A percentile compares a stretch with the other conserved stretches of the same genome.
Conservation (phyloP, 148 eudicot genomes). For the Chenopodium quinoa region DNA sequence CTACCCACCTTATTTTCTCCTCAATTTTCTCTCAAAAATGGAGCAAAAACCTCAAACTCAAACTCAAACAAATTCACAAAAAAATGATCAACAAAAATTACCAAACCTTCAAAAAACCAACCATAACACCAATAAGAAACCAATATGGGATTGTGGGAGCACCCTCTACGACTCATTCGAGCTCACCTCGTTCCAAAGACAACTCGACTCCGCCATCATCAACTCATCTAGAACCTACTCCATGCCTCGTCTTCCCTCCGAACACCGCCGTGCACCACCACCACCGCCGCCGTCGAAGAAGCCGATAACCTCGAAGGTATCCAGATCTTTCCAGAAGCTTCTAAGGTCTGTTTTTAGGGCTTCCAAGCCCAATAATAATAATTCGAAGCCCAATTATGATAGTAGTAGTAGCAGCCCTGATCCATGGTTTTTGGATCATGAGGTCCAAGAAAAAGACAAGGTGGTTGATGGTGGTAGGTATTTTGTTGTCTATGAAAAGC, state of each 20-base stretch:
- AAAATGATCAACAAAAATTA: slow-evolving; percentile 1
- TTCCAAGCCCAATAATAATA: not conserved
- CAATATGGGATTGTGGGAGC: slow-evolving; percentile 79
- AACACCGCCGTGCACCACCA: slow-evolving; percentile 19
- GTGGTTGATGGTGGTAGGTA: slow-evolving; percentile 24
- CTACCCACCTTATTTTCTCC: not conserved
- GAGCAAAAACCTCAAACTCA: slow-evolving; percentile 15
- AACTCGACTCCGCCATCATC: slow-evolving; percentile 67
- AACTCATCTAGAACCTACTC: slow-evolving; percentile 58
- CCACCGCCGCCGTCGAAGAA: slow-evolving; percentile 32
- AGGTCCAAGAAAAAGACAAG: not conserved
- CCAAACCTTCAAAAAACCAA: not conserved
- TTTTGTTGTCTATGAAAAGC: slow-evolving; percentile 36
- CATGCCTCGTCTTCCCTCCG: slow-evolving; percentile 76
- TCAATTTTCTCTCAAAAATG: slow-evolving; percentile 5
- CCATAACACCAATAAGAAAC: slow-evolving; percentile 3
- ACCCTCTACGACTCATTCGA: slow-evolving; percentile 88
- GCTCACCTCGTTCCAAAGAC: slow-evolving; percentile 57
- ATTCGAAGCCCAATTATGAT: not conserved
- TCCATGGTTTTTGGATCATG: slow-evolving; percentile 23
- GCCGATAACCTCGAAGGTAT: slow-evolving; percentile 35
- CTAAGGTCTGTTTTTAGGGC: slow-evolving; percentile 54
- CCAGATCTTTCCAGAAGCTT: slow-evolving; percentile 63
- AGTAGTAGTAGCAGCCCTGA: slow-evolving; percentile 18
- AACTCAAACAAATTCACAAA: slow-evolving; percentile 8